These are phyloP conservation scores for Cucumis melo DNA, from an alignment of 306 rosid species.

Conservation along the genomic window DNA sequence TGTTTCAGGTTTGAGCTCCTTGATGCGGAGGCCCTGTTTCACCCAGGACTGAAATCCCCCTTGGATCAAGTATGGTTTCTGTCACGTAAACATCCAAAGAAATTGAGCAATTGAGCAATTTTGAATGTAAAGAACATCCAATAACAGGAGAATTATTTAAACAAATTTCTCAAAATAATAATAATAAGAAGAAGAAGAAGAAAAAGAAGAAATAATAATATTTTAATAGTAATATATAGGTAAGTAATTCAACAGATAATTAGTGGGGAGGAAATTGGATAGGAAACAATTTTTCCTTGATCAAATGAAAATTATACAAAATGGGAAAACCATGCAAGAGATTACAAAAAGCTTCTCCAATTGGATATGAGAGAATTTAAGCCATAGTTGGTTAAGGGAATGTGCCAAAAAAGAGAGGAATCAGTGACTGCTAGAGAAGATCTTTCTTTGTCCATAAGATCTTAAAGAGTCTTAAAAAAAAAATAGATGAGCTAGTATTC, in stretches of 20 bases:
- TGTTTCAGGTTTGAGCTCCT: conserved; percentile 84
- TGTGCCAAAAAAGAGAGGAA: too few species aligned
- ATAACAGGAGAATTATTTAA: neutral
- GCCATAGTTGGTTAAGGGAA: too few species aligned
- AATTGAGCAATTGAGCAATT: neutral
- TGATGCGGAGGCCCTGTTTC: conserved; percentile 66
- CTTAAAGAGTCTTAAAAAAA: neutral
- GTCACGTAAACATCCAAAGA: conserved; percentile 12
- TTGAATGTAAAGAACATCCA: neutral
- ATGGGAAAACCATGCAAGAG: neutral
- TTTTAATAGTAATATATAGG: neutral
- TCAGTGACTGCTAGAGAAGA: neutral
- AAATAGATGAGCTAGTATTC: neutral
- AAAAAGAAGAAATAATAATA: too few species aligned
- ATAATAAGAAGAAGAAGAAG: neutral
- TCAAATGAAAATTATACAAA: neutral
- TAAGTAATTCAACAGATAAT: neutral
- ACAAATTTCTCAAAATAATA: neutral
- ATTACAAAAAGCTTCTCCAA: neutral
- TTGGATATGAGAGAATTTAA: neutral
- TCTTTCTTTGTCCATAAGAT: neutral
- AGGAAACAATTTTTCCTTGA: neutral
- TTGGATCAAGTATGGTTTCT: conserved; percentile 78
- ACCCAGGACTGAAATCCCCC: conserved; percentile 90
- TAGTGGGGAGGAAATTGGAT: too few species aligned